These are phyloP conservation scores for Hygrocybe coccinea DNA, from an alignment of 768 basidiomycete species.

Conservation along the genomic window DNA sequence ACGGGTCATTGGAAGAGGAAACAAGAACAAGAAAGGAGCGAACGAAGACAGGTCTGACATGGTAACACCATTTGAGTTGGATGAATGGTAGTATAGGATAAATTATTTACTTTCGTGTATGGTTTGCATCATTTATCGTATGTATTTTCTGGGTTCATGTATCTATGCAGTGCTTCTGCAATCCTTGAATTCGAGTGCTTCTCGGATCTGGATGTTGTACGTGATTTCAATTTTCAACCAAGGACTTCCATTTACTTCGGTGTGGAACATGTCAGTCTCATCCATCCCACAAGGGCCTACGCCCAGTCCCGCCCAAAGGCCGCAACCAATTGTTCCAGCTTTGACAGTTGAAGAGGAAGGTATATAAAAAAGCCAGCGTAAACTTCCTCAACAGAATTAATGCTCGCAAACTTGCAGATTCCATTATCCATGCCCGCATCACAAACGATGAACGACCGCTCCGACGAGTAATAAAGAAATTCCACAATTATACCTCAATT, in stretches of 20 bases:
- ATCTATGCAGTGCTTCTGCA: too few relatives aligned
- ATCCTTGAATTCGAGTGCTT: too few relatives aligned
- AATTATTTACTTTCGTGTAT: not conserved
- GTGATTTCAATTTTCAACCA: too few relatives aligned
- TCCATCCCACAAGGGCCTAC: too few relatives aligned
- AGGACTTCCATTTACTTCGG: too few relatives aligned
- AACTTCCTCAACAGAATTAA: too few relatives aligned
- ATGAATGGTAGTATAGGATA: slow-evolving; percentile 52
- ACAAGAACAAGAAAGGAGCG: slow-evolving; percentile 44
- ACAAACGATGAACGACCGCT: slow-evolving; percentile 78
- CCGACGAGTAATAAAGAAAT: slow-evolving; percentile 75
- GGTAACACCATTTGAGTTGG: slow-evolving; percentile 76
- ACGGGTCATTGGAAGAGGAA: slow-evolving; percentile 53
- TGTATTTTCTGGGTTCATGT: not conserved
- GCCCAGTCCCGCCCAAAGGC: too few relatives aligned
- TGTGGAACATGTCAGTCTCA: too few relatives aligned
- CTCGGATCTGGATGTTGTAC: too few relatives aligned
- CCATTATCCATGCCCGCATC: slow-evolving; percentile 74
- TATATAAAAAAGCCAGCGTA: too few relatives aligned
- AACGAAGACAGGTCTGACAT: slow-evolving; percentile 80
- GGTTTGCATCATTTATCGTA: not conserved
- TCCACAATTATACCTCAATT: slow-evolving; percentile 64
- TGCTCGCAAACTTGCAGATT: too few relatives aligned
- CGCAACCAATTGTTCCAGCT: slow-evolving; percentile 30
- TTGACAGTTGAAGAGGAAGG: slow-evolving; percentile 64